A percentile compares a stretch with the other conserved stretches of the same genome.
These are phyloP conservation scores for Aspergillus thermomutatus DNA, from an alignment of 2,329 filamentous ascomycete genomes.

Conservation along the genomic window DNA sequence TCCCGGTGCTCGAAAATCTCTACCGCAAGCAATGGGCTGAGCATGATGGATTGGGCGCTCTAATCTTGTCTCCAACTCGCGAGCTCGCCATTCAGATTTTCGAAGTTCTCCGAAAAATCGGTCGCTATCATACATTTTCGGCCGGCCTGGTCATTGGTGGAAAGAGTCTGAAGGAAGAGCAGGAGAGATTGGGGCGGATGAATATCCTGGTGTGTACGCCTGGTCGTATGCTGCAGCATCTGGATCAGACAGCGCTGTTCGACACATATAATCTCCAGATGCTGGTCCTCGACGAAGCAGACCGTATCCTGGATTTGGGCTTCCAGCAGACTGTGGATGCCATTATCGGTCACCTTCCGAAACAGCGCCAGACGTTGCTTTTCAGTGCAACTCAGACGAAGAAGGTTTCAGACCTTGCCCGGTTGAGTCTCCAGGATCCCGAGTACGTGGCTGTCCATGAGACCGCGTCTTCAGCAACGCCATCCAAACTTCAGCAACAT, in stretches of 20 bases:
- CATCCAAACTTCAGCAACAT: slow-evolving; percentile 79
- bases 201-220: slow-evolving; percentile 97
- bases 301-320: slow-evolving; percentile 96
- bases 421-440: slow-evolving; percentile 81
- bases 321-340: slow-evolving; percentile 90
- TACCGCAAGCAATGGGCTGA: slow-evolving; percentile 88
- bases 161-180: slow-evolving; percentile 83
- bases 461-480: slow-evolving; percentile 73
- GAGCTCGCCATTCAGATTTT: slow-evolving; percentile 97
- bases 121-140: slow-evolving; percentile 83
- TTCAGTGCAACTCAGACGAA: slow-evolving; percentile 97
- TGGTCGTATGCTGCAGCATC: slow-evolving; percentile 89
- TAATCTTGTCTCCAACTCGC: slow-evolving; percentile 90
- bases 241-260: slow-evolving; percentile 88
- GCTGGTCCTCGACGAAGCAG: slow-evolving; percentile 90
- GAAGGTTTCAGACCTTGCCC: slow-evolving; percentile 84
- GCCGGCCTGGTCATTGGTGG: slow-evolving; percentile 92
- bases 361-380: slow-evolving; percentile 80
- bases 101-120: slow-evolving; percentile 85
- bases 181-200: slow-evolving; percentile 81
- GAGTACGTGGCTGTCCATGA: slow-evolving; percentile 96
- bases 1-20: slow-evolving; percentile 89
- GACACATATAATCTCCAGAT: slow-evolving; percentile 89
- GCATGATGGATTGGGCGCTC: slow-evolving; percentile 82
- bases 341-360: slow-evolving; percentile 85